A percentile compares a stretch with the other conserved stretches of the same genome.
These are phyloP conservation scores for Haematococcus lacustris DNA, from an alignment of 139 green algal species.

Conservation along the genomic window DNA sequence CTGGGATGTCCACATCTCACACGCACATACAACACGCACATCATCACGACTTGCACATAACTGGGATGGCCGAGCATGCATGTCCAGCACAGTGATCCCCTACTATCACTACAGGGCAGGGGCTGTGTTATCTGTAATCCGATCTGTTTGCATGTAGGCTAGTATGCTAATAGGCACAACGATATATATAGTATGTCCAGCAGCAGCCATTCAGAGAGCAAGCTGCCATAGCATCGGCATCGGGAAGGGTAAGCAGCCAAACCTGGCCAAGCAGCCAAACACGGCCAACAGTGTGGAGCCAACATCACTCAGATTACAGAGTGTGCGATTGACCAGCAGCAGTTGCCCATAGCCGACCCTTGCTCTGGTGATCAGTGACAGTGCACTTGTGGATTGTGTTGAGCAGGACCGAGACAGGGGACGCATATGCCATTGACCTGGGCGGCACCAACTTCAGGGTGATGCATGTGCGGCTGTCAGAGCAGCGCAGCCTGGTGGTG, in stretches of 20 bases:
- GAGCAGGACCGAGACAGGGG: conserved; percentile 54
- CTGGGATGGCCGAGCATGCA: no score
- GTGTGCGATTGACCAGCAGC: not conserved
- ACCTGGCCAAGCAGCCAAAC: not conserved
- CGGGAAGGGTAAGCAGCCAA: not conserved
- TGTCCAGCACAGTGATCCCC: no score
- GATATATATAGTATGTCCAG: no score
- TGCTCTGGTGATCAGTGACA: not conserved
- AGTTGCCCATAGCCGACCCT: not conserved
- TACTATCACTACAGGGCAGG: no score
- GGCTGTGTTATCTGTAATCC: no score
- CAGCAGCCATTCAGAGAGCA: no score
- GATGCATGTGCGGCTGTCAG: conserved; percentile 41
- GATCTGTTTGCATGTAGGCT: no score
- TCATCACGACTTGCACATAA: no score
- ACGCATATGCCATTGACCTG: conserved; percentile 78
- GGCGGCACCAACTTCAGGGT: conserved; percentile 87
- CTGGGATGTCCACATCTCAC: no score
- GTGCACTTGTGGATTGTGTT: not conserved
- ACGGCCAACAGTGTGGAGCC: not conserved
- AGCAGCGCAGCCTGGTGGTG: conserved; percentile 27
- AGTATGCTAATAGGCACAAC: no score
- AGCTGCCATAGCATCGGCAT: not conserved
- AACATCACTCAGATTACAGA: not conserved
- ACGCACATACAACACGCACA: not conserved